Evolutionary conservation across 179 eudicot genomes (phyloP).

Genomic region (Spergularia azorica): DNA sequence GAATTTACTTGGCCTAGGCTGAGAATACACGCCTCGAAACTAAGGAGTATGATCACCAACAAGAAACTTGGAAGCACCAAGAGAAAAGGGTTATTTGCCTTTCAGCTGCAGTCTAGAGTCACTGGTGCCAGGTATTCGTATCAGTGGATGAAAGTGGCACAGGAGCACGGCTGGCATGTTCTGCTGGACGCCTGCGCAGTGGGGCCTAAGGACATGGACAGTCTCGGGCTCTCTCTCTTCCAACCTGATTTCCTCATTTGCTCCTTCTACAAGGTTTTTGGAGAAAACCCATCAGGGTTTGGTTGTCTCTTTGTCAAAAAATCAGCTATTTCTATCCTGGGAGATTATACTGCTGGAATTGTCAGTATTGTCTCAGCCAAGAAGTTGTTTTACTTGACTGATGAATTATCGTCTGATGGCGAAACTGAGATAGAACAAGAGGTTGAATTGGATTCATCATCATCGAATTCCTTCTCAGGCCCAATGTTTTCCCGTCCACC

Average conservation of each 20-base stretch:
- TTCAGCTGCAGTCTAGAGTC: constrained; percentile 84
- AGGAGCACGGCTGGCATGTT: constrained; percentile 93
- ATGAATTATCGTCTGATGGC: constrained; percentile 42
- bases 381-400: constrained; percentile 37
- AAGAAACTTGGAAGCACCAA: constrained; percentile 53
- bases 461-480: constrained; percentile 37
- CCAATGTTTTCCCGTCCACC: constrained; percentile 24
- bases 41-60: constrained; percentile 55
- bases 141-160: constrained; percentile 93
- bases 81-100: constrained; percentile 66
- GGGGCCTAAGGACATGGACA: constrained; percentile 89
- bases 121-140: constrained; percentile 90
- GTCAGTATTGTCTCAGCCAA: constrained; percentile 54
- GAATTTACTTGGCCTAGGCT: constrained; percentile 90
- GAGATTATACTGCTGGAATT: constrained; percentile 60
- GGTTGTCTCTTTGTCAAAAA: constrained; percentile 88
- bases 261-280: constrained; percentile 90
- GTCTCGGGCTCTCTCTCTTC: constrained; percentile 77
- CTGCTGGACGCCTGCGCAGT: constrained; percentile 89
- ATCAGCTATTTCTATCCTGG: constrained; percentile 53
- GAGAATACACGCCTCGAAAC: constrained; percentile 55
- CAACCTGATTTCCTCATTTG: constrained; percentile 81
- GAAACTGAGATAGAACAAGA: constrained; percentile 37
- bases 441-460: constrained; percentile 21
- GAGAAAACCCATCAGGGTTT: constrained; percentile 91